phyloP scores from a whole-genome alignment of 2,329 filamentous ascomycete genomes.

The Coniochaeta ligniaria region DNA sequence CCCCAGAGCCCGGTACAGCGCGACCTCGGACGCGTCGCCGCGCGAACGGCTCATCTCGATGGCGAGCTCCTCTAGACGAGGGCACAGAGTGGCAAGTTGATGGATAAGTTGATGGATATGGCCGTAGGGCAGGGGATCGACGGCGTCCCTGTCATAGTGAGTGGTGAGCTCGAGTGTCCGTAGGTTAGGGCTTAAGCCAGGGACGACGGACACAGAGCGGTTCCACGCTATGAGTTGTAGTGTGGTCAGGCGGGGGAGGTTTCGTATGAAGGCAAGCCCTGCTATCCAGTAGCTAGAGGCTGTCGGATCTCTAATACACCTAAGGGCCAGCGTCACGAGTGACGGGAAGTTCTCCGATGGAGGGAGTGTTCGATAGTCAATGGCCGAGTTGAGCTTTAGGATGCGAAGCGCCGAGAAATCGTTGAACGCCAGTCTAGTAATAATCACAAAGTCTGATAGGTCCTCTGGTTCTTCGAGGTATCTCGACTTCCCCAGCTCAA shows the following conservation, averaged over 20 bases:
- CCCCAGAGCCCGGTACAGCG: constrained; percentile 5
- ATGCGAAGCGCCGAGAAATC: constrained; percentile 4
- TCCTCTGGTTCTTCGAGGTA: neutral
- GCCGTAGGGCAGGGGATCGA: neutral
- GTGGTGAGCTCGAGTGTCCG: neutral
- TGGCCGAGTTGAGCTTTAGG: constrained; percentile 1
- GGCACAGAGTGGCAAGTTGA: constrained; percentile 5
- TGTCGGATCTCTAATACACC: neutral
- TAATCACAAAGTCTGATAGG: neutral
- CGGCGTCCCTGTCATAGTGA: neutral
- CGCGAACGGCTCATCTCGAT: constrained; percentile 3
- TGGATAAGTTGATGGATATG: constrained; percentile 6
- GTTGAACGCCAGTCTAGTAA: neutral
- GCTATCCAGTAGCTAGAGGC: neutral
- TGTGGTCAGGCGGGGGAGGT: neutral
- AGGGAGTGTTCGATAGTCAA: neutral
- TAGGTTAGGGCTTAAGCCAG: neutral
- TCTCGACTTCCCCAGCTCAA: neutral
- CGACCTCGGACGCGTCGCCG: constrained; percentile 5
- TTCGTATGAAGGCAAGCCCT: neutral
- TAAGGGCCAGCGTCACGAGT: neutral
- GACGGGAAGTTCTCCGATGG: neutral
- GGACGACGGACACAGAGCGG: neutral
- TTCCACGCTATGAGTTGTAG: constrained; percentile 1
- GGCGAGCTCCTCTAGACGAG: constrained; percentile 2